Evolutionary conservation across 1,284 basidiomycete species (phyloP).

Genomic region (Marasmius oreades): DNA sequence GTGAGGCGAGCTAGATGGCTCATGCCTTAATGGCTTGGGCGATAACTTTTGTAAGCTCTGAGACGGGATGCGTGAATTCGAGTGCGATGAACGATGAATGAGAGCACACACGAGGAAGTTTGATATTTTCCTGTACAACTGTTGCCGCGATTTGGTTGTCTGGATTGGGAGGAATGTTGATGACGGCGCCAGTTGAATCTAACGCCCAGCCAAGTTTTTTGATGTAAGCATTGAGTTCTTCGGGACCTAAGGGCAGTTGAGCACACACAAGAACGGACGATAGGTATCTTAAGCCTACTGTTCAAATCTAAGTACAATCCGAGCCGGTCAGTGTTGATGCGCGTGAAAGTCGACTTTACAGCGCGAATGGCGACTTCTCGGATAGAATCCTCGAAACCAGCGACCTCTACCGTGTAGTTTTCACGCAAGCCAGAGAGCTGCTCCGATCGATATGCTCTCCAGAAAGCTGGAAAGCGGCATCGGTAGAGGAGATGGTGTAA

Average conservation of each 20-base stretch:
- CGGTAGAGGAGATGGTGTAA: conserved; percentile 80
- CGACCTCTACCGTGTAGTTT: conserved; percentile 80
- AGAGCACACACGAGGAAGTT: conserved; percentile 73
- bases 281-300: conserved; percentile 38
- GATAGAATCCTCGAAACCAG: conserved; percentile 79
- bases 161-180: conserved; percentile 81
- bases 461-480: conserved; percentile 91
- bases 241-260: conserved; percentile 42
- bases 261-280: conserved; percentile 18
- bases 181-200: conserved; percentile 55
- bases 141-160: conserved; percentile 94
- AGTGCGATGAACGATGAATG: conserved; percentile 6
- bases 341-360: conserved; percentile 76
- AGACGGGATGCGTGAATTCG: conserved; percentile 11
- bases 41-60: conserved; percentile 85
- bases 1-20: not conserved
- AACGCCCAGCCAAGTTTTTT: conserved; percentile 74
- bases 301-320: conserved; percentile 72
- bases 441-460: conserved; percentile 69
- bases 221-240: conserved; percentile 60
- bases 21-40: conserved; percentile 55
- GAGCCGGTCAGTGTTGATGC: conserved; percentile 67
- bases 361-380: conserved; percentile 74
- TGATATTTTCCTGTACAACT: conserved; percentile 89
- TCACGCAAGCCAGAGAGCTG: conserved; percentile 71